These are phyloP conservation scores for Fusarium papillatum DNA, from an alignment of 2,329 filamentous ascomycete genomes.

Conservation along the genomic window DNA sequence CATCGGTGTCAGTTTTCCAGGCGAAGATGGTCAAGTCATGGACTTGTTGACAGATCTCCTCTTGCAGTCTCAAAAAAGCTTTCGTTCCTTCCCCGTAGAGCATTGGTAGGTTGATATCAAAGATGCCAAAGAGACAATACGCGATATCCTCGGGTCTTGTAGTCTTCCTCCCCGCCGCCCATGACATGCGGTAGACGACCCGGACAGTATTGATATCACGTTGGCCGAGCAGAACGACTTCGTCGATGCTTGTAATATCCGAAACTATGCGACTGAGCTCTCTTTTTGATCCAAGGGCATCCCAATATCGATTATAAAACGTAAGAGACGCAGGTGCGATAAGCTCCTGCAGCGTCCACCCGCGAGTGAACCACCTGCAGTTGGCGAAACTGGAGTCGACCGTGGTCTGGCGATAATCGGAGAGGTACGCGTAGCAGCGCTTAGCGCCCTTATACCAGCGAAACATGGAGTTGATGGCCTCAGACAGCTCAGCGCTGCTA, in stretches of 20 bases:
- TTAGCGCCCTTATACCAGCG: constrained; percentile 18
- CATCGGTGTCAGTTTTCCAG: background rate
- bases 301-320: constrained; percentile 9
- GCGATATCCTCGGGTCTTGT: constrained; percentile 10
- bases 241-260: background rate
- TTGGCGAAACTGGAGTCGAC: background rate
- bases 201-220: background rate
- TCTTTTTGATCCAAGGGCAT: background rate
- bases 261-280: background rate
- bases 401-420: background rate
- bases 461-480: constrained; percentile 33
- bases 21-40: background rate
- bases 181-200: constrained; percentile 7
- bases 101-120: constrained; percentile 17
- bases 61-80: constrained; percentile 13
- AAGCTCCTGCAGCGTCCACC: constrained; percentile 17
- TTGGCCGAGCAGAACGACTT: background rate
- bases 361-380: constrained; percentile 12
- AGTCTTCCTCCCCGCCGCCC: constrained; percentile 8
- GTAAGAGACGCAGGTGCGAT: background rate
- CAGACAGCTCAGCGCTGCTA: constrained; percentile 18
- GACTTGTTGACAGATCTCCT: constrained; percentile 1
- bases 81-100: constrained; percentile 12
- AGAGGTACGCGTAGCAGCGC: constrained; percentile 19
- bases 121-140: constrained; percentile 15